Conservation (phyloP, 768 basidiomycete species). For the Daedaleopsis sinensis region DNA sequence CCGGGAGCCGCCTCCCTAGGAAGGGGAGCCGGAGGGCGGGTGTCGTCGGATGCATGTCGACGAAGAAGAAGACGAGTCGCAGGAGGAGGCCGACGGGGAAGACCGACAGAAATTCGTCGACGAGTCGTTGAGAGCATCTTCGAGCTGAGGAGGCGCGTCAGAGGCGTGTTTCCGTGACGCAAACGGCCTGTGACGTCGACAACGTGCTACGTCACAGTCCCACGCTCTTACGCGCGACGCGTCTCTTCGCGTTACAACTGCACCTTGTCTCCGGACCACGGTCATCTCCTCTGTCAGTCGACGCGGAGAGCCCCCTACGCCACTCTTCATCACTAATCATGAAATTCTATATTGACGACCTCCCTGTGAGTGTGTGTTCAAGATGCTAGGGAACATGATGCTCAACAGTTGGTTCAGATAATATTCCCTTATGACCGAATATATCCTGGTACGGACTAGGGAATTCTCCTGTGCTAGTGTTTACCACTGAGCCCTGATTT, state of each 20-base stretch:
- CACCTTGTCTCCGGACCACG: constrained; percentile 22
- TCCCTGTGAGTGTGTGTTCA: constrained; percentile 43
- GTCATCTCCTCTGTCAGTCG: constrained; percentile 5
- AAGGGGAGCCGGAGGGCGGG: constrained; percentile 12
- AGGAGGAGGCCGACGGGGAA: constrained; percentile 6
- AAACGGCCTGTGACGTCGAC: constrained; percentile 1
- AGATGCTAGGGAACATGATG: constrained; percentile 6
- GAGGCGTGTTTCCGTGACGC: constrained; percentile 15
- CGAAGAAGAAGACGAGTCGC: not conserved
- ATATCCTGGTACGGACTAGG: constrained; percentile 75
- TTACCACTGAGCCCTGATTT: not conserved
- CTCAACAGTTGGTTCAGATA: constrained; percentile 50
- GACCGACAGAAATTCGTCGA: constrained; percentile 14
- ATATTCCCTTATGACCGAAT: constrained; percentile 94
- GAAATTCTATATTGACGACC: constrained; percentile 41
- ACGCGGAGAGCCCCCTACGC: not conserved
- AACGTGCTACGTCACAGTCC: constrained; percentile 3
- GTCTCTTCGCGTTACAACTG: constrained; percentile 7
- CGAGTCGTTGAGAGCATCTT: constrained; percentile 27
- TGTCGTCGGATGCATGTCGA: constrained; percentile 14
- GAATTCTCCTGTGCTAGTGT: not conserved
- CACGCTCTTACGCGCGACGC: constrained; percentile 6
- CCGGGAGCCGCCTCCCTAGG: constrained; percentile 4
- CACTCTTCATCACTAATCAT: constrained; percentile 21
- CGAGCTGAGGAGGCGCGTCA: constrained; percentile 7